Evolutionary conservation across 1,284 basidiomycete species (phyloP).

Genomic region (Apiotrichum montevideense): DNA sequence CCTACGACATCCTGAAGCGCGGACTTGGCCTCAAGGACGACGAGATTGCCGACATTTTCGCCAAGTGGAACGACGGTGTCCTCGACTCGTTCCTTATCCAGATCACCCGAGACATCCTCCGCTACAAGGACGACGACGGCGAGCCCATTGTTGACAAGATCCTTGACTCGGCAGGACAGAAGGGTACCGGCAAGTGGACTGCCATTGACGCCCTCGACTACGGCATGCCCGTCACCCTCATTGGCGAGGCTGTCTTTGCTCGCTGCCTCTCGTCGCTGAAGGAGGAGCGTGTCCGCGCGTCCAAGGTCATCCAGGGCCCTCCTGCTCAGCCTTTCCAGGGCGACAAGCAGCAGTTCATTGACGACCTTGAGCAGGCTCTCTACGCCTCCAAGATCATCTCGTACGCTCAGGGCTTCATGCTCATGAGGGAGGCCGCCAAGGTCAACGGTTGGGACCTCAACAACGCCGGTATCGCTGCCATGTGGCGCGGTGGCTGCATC

Average conservation of each 20-base stretch:
- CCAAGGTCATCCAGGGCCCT: constrained; percentile 83
- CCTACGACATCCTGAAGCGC: constrained; percentile 96
- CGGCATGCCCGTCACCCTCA: constrained; percentile 91
- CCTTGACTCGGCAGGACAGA: constrained; percentile 93
- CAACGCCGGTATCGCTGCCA: constrained; percentile 93
- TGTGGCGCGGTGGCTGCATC: constrained; percentile 99
- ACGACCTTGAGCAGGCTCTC: constrained; percentile 91
- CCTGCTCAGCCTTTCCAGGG: constrained; percentile 89
- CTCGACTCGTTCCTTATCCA: constrained; percentile 99
- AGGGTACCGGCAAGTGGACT: constrained; percentile 99
- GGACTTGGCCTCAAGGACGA: constrained; percentile 77
- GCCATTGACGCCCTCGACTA: constrained; percentile 96
- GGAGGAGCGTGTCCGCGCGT: constrained; percentile 90
- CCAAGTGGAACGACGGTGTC: constrained; percentile 96
- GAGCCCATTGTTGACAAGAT: constrained; percentile 87
- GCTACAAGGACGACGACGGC: constrained; percentile 89
- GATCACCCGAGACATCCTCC: constrained; percentile 91
- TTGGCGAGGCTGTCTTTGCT: constrained; percentile 98
- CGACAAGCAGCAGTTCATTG: constrained; percentile 98
- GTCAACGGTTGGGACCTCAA: constrained; percentile 63
- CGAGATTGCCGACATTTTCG: constrained; percentile 85
- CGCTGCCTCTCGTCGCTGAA: constrained; percentile 97
- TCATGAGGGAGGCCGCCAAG: constrained; percentile 97
- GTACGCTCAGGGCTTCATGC: constrained; percentile 99
- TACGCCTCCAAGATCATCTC: constrained; percentile 99